phyloP scores from a whole-genome alignment of 2,329 filamentous ascomycete genomes.

The Botrytis galanthina region DNA sequence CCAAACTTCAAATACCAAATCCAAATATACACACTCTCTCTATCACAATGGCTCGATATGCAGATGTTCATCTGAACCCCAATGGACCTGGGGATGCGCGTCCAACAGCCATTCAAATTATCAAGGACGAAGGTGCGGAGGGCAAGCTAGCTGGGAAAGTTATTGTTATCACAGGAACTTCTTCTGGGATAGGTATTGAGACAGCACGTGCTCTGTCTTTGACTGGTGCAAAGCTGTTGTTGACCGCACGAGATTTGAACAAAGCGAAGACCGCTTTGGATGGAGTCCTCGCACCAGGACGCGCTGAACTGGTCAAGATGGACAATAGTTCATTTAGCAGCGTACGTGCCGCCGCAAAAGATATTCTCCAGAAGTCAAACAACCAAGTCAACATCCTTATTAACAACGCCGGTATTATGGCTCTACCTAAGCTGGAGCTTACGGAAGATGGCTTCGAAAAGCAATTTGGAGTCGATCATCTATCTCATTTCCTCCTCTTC shows the following conservation, averaged over 20 bases:
- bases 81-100: constrained; percentile 37
- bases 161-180: constrained; percentile 43
- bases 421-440: neutral
- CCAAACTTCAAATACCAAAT: neutral
- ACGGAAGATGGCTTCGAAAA: constrained; percentile 49
- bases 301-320: neutral
- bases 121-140: constrained; percentile 37
- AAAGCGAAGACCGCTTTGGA: neutral
- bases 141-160: constrained; percentile 31
- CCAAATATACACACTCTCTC: neutral
- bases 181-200: constrained; percentile 42
- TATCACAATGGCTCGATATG: constrained; percentile 11
- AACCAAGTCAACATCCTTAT: constrained; percentile 37
- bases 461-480: constrained; percentile 52
- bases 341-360: constrained; percentile 23
- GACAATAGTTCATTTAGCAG: neutral
- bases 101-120: constrained; percentile 38
- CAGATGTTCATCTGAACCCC: constrained; percentile 14
- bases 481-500: constrained; percentile 54
- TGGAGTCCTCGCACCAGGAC: neutral
- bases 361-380: constrained; percentile 29
- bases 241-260: constrained; percentile 22
- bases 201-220: constrained; percentile 41
- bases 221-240: constrained; percentile 42
- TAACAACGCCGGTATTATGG: constrained; percentile 32